Conservation (phyloP, 495 filamentous ascomycete genomes). For the Penicillium subrubescens region DNA sequence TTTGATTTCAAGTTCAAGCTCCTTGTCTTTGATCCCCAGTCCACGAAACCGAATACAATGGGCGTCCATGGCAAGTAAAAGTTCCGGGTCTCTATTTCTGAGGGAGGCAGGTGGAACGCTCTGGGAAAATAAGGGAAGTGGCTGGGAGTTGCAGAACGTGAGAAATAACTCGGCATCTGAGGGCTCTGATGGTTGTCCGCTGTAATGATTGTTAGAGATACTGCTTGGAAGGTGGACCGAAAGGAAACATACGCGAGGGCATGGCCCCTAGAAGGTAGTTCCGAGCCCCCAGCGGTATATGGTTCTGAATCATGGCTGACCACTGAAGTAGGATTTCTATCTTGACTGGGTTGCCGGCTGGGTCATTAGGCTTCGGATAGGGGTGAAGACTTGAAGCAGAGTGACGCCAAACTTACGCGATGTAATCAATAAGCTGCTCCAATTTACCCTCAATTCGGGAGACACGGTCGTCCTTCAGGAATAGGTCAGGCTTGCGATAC, state of each 20-base stretch:
- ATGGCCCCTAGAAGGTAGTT: background rate
- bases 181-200: background rate
- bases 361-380: background rate
- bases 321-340: background rate
- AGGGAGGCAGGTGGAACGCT: slow-evolving; percentile 26
- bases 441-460: slow-evolving; percentile 39
- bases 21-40: slow-evolving; percentile 7
- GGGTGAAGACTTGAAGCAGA: background rate
- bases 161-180: slow-evolving; percentile 29
- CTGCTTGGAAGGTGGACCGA: background rate
- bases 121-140: slow-evolving; percentile 40
- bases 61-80: slow-evolving; percentile 40
- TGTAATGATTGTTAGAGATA: background rate
- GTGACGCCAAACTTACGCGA: slow-evolving; percentile 19
- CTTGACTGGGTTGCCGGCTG: slow-evolving; percentile 6
- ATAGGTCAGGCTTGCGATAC: background rate
- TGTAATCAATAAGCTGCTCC: slow-evolving; percentile 34
- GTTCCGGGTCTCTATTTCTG: slow-evolving; percentile 32
- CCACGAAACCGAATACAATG: slow-evolving; percentile 36
- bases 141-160: slow-evolving; percentile 42
- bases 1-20: slow-evolving; percentile 20
- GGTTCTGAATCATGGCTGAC: background rate
- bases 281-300: background rate
- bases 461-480: slow-evolving; percentile 39
- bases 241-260: background rate